A percentile compares a stretch with the other conserved stretches of the same genome.
Evolutionary conservation across 2,329 filamentous ascomycete species (phyloP).

Genomic region (Pseudomassariella vexata): DNA sequence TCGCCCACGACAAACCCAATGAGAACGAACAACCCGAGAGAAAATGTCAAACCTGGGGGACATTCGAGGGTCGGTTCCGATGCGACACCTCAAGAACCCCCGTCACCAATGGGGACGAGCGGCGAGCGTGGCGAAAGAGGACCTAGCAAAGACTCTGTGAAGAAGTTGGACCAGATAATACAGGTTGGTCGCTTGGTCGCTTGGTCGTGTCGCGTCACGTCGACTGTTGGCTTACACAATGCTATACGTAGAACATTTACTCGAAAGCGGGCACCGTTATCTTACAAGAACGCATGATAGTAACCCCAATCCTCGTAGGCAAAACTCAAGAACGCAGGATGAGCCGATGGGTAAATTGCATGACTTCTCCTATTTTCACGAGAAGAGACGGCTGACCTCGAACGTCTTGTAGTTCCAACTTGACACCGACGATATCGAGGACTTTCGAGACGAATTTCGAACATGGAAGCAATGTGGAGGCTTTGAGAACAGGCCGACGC

Average conservation of each 20-base stretch:
- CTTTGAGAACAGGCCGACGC: slow-evolving; percentile 69
- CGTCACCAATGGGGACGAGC: slow-evolving; percentile 40
- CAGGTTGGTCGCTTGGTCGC: slow-evolving; percentile 53
- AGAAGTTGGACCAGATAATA: slow-evolving; percentile 88
- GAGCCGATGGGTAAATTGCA: slow-evolving; percentile 24
- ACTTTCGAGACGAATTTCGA: slow-evolving; percentile 73
- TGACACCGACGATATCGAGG: slow-evolving; percentile 86
- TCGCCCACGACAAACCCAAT: slow-evolving; percentile 67
- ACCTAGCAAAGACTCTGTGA: slow-evolving; percentile 60
- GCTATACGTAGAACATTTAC: slow-evolving; percentile 95
- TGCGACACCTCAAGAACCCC: slow-evolving; percentile 31
- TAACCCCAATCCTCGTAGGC: slow-evolving; percentile 32
- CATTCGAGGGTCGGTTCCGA: slow-evolving; percentile 39
- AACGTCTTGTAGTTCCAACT: slow-evolving; percentile 71
- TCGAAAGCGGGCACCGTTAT: slow-evolving; percentile 82
- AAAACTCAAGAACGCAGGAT: slow-evolving; percentile 21
- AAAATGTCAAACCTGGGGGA: slow-evolving; percentile 37
- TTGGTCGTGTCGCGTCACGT: slow-evolving; percentile 3
- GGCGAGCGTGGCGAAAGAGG: slow-evolving; percentile 35
- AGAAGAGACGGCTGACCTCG: background rate
- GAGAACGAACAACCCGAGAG: slow-evolving; percentile 70
- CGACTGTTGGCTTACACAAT: slow-evolving; percentile 31
- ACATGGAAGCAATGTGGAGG: slow-evolving; percentile 78
- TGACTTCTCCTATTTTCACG: slow-evolving; percentile 9
- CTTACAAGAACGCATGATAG: slow-evolving; percentile 70